Conservation (phyloP, 148 eudicot species). For the Arbutus unedo region DNA sequence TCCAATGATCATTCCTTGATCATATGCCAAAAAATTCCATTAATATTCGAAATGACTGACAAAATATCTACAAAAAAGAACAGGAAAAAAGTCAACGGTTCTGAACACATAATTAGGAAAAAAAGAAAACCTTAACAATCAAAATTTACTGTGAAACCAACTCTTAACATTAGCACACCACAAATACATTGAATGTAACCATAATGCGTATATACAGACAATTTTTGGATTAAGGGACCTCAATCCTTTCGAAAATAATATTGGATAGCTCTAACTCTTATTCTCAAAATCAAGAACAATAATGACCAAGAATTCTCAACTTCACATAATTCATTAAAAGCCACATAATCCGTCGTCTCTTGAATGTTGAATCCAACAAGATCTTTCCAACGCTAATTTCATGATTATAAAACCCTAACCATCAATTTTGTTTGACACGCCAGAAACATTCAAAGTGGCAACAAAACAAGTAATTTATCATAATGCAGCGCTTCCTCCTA, state of each 20-base stretch:
- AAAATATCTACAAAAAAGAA: neutral
- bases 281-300: too few relatives aligned
- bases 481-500: neutral
- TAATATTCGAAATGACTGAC: neutral
- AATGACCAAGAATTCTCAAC: too few relatives aligned
- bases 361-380: neutral
- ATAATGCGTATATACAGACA: neutral
- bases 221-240: neutral
- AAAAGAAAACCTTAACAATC: neutral
- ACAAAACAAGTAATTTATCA: neutral
- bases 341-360: neutral
- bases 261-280: too few relatives aligned
- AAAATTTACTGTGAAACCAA: neutral
- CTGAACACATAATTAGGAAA: neutral
- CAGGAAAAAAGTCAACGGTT: neutral
- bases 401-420: neutral
- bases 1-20: neutral
- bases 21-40: neutral
- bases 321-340: neutral
- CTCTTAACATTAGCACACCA: neutral
- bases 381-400: neutral
- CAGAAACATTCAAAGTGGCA: neutral
- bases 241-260: neutral
- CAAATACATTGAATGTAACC: neutral
- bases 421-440: neutral